Base-by-base conservation (phyloP, 2,329 filamentous ascomycete genomes). In the Neospermospora avenae region DNA sequence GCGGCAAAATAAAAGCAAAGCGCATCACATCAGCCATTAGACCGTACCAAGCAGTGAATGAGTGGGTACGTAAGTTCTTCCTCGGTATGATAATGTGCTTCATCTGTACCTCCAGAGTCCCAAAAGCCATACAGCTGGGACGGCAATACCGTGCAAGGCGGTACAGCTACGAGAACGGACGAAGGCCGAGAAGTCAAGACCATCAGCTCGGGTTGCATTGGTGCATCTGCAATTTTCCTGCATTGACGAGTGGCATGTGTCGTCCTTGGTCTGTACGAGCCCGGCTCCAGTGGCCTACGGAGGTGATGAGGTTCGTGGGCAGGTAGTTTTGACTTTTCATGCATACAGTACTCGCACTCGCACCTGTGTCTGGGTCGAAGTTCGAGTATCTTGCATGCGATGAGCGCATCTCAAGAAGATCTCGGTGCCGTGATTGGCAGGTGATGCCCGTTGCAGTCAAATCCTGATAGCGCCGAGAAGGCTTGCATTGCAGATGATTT, bases 301-400 rank as follows among this genome's bases (percentile, higher is more conserved):
- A 20, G n/a, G 42, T 13, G 22, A 20, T 6, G 5, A 31, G 5
- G 28, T 31, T 31, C 6, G 28, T 31, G 28, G n/a, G n/a, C n/a
- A n/a, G n/a, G n/a, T n/a, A n/a, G n/a, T n/a, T n/a, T n/a, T n/a
- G 28, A 31, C 11, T 44, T 45, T 46, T 53, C 13, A 39, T 52
- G 48, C 45, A 37, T 25, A 34, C 25, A 39, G 56, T 53, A 58
- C 24, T 34, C 28, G 28, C 11, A 22, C 22, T 24, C 22, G 25
- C 41, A 28, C 34, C 51, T 25, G 41, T 28, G 35, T 35, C 39
- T 61, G 45, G 49, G 28, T 31, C 28, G 28, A 31, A 31, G 10
- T 54, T 58, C 45, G 49, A 55, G 25, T 58, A 49, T 61, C 59
- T 51, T 55, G 59, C 55, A 55, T 18, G 18, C 18, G 49, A 48